These are phyloP conservation scores for Cicer chorassanicum DNA, from an alignment of 306 rosid species.

Conservation along the genomic window DNA sequence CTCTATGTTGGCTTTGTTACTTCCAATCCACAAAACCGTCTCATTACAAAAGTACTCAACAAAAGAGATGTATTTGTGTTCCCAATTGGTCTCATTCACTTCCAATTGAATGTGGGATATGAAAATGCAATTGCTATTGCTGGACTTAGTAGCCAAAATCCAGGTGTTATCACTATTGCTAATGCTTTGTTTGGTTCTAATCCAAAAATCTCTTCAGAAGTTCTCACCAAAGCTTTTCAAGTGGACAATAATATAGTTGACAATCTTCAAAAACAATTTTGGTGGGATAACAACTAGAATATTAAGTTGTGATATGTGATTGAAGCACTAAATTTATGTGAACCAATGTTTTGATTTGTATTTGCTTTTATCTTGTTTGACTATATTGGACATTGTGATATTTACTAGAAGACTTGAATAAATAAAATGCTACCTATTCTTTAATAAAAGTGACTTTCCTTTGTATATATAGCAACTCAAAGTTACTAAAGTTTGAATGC, in stretches of 20 bases:
- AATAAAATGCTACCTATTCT: not conserved
- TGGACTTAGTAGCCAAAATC: constrained; percentile 38
- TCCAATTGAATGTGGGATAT: constrained; percentile 44
- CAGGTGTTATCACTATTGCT: constrained; percentile 35
- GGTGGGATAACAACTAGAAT: constrained; percentile 20
- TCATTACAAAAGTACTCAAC: constrained; percentile 37
- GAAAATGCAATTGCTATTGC: constrained; percentile 38
- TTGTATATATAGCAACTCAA: no score
- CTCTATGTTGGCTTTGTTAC: constrained; percentile 50
- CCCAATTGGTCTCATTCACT: constrained; percentile 47
- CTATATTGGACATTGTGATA: not conserved
- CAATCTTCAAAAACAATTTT: constrained; percentile 42
- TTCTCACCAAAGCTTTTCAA: constrained; percentile 47
- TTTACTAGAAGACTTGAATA: not conserved
- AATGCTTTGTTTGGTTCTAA: constrained; percentile 44
- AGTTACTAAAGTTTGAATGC: no score
- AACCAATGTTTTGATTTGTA: not conserved
- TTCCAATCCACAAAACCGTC: constrained; percentile 32
- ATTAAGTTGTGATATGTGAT: not conserved
- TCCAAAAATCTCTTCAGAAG: constrained; percentile 43
- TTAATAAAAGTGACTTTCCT: no score
- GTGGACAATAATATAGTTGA: constrained; percentile 32
- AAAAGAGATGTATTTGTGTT: constrained; percentile 42
- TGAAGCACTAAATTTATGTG: not conserved
- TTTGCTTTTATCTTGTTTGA: not conserved